phyloP scores from a whole-genome alignment of 1,284 basidiomycete genomes.

The Cryptococcus jaspeensis region DNA sequence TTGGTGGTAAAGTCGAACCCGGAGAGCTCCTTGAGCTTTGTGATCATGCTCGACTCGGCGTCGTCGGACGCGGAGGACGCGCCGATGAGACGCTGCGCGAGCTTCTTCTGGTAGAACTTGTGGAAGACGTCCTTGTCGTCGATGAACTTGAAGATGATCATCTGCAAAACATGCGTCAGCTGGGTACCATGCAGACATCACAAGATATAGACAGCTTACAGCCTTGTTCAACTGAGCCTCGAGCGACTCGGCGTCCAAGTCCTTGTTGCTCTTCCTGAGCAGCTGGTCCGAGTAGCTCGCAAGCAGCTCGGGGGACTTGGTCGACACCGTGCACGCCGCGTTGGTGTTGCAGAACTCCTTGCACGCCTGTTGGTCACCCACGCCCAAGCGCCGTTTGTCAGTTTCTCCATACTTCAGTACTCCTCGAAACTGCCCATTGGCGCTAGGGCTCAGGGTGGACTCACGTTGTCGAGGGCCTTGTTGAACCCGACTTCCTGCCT shows the following conservation, averaged over 20 bases:
- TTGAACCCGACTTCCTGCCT: constrained; percentile 92
- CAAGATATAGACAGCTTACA: constrained; percentile 53
- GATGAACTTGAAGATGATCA: constrained; percentile 98
- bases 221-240: constrained; percentile 88
- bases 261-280: constrained; percentile 92
- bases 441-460: constrained; percentile 7
- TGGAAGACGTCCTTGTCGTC: constrained; percentile 99
- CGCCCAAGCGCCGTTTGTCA: no score
- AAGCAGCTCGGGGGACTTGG: constrained; percentile 91
- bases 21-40: constrained; percentile 95
- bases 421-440: background rate
- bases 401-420: background rate
- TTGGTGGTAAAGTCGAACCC: constrained; percentile 99
- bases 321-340: constrained; percentile 79
- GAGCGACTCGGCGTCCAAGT: constrained; percentile 83
- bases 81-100: constrained; percentile 92
- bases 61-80: constrained; percentile 93
- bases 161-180: constrained; percentile 56
- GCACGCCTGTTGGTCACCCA: constrained; percentile 65
- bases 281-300: constrained; percentile 92
- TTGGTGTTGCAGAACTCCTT: constrained; percentile 96
- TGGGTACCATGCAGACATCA: background rate
- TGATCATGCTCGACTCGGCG: constrained; percentile 96
- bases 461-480: constrained; percentile 75
- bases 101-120: constrained; percentile 95